phyloP scores from a whole-genome alignment of 441 rosid species.

The Iberis amara region DNA sequence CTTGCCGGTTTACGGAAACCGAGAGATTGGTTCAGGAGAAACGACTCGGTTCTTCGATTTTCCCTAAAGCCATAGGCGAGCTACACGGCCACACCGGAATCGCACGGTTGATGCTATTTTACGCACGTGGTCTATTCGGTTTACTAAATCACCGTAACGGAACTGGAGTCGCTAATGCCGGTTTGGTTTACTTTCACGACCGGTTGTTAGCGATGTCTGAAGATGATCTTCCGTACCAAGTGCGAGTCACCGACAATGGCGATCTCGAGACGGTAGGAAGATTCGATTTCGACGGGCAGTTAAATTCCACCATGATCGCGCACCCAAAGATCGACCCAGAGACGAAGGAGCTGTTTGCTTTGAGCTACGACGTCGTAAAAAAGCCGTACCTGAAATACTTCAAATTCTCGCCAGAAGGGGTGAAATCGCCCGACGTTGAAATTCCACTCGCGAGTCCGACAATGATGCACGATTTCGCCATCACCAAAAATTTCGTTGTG shows the following conservation, averaged over 20 bases:
- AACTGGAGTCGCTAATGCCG: slow-evolving; percentile 79
- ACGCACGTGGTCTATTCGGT: slow-evolving; percentile 56
- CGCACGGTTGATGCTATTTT: slow-evolving; percentile 52
- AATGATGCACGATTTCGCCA: slow-evolving; percentile 62
- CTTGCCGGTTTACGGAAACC: slow-evolving; percentile 77
- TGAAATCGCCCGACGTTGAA: slow-evolving; percentile 63
- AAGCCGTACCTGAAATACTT: slow-evolving; percentile 69
- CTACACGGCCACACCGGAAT: slow-evolving; percentile 73
- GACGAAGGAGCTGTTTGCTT: slow-evolving; percentile 52
- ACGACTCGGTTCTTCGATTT: slow-evolving; percentile 49
- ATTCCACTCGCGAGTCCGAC: slow-evolving; percentile 57
- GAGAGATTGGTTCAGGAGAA: slow-evolving; percentile 61
- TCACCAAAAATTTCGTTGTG: not conserved
- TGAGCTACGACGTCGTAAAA: slow-evolving; percentile 64
- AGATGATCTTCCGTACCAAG: slow-evolving; percentile 75
- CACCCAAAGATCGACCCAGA: slow-evolving; percentile 70
- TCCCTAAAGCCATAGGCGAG: slow-evolving; percentile 81
- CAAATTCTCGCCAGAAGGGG: slow-evolving; percentile 43
- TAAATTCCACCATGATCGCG: slow-evolving; percentile 61
- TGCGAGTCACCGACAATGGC: slow-evolving; percentile 43
- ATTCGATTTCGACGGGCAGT: slow-evolving; percentile 47
- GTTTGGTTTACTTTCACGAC: slow-evolving; percentile 56
- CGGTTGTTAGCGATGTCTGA: slow-evolving; percentile 78
- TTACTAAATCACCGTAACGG: slow-evolving; percentile 54
- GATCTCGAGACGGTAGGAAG: slow-evolving; percentile 63